These are phyloP conservation scores for Cyamopsis tetragonoloba DNA, from an alignment of 306 rosid genomes.

Conservation along the genomic window DNA sequence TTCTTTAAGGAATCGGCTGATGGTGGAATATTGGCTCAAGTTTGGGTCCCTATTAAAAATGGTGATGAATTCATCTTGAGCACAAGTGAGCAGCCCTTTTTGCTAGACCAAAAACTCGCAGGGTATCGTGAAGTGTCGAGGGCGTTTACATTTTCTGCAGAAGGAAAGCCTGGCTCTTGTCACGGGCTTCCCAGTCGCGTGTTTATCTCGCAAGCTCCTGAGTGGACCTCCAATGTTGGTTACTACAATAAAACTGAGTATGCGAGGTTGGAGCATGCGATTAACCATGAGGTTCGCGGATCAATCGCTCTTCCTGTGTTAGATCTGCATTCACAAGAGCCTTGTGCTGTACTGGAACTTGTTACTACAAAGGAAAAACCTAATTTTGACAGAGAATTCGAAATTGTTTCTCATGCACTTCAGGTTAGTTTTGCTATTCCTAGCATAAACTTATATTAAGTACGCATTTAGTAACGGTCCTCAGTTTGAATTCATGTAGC, in stretches of 20 bases:
- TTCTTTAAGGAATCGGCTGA: constrained; percentile 74
- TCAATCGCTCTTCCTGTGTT: constrained; percentile 79
- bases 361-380: constrained; percentile 70
- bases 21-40: constrained; percentile 88
- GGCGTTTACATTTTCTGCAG: constrained; percentile 59
- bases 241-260: constrained; percentile 73
- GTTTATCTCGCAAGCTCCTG: constrained; percentile 70
- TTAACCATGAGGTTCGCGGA: constrained; percentile 71
- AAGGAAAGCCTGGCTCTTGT: constrained; percentile 43
- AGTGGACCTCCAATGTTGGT: constrained; percentile 91
- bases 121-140: constrained; percentile 97
- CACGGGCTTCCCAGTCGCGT: constrained; percentile 94
- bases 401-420: constrained; percentile 63
- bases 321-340: constrained; percentile 34
- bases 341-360: constrained; percentile 89
- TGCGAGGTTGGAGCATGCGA: constrained; percentile 70
- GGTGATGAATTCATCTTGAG: constrained; percentile 64
- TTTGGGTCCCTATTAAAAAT: constrained; percentile 80
- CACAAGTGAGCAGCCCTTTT: constrained; percentile 92
- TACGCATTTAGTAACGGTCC: too few species aligned
- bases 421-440: constrained; percentile 45
- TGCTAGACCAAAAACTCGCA: constrained; percentile 74
- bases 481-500: too few species aligned
- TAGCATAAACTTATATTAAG: not conserved
- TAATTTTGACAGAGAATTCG: constrained; percentile 73